Base-by-base conservation (phyloP, 2,329 filamentous ascomycete genomes). In the Aspergillus sp. region DNA sequence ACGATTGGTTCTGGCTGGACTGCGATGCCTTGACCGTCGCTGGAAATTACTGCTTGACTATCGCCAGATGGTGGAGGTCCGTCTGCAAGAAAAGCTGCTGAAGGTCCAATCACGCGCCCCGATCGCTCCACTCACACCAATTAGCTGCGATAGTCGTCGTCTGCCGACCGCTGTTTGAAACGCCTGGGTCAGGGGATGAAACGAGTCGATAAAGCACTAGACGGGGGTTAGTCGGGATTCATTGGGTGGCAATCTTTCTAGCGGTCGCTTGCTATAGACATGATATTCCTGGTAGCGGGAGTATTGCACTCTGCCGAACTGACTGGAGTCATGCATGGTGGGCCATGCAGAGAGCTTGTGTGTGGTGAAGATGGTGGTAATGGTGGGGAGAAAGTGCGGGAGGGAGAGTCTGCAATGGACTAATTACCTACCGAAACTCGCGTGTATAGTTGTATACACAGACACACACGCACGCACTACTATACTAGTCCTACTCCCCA, bases 131-230 rank as follows among this genome's bases (percentile, higher is more conserved):
- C 47, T 50, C 47, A 28, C 25, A 28, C 59, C 59, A 61, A 61
- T 61, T 25, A 58, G 25, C 43, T 28, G 30, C 19, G 28, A 28
- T 45, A 5, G 36, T 52, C 28, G 30, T 57, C 51, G 51, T 50
- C 38, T 38, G 21, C 21, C 45, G 36, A 25, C 25, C 38, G 30
- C 55, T 28, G 56, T 47, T 50, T 61, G 59, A 61, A 61, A 61
- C 59, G 52, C 50, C 45, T 51, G 30, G 50, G 12, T 50, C 56
- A 55, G 56, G 32, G 59, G 59, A 57, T 61, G 59, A 61, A 61
- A 59, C 59, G 50, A 36, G 53, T 15, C 17, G 47, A 55, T 17
- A 15, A 43, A 28, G 51, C 51, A 55, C 59, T 61, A 58, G 25
- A 30, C 41, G n/a, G 30, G 17, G 39, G 55, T 61, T 47, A 61